Evolutionary conservation across 805 yeast genomes (phyloP).

Genomic region (Ogataea glucozyma): DNA sequence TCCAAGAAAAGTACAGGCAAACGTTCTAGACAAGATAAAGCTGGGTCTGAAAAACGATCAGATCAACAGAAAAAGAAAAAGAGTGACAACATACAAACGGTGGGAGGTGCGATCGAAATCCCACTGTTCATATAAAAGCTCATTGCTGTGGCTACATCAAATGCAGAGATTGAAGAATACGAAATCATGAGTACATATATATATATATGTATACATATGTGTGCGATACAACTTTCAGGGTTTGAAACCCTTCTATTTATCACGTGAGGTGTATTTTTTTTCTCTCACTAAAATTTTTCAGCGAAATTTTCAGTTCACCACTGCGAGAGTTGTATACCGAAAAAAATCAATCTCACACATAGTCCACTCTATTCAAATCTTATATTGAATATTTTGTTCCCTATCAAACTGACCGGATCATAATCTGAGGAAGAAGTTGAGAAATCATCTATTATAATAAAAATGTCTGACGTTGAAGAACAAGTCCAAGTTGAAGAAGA

Average conservation of each 20-base stretch:
- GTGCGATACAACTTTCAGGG: constrained; percentile 7
- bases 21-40: not conserved
- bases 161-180: too few species aligned
- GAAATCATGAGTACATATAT: not conserved
- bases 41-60: not conserved
- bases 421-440: constrained; percentile 43
- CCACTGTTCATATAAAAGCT: constrained; percentile 44
- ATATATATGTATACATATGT: not conserved
- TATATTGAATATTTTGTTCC: constrained; percentile 6
- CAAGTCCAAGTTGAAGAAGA: constrained; percentile 77
- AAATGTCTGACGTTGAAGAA: constrained; percentile 93
- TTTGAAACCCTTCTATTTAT: constrained; percentile 8
- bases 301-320: constrained; percentile 8
- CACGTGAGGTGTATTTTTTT: constrained; percentile 17
- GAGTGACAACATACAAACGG: constrained; percentile 34
- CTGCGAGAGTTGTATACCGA: not conserved
- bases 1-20: not conserved
- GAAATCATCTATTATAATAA: constrained; percentile 14
- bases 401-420: constrained; percentile 38
- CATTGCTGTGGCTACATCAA: too few species aligned
- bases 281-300: constrained; percentile 8
- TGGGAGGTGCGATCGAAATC: constrained; percentile 47
- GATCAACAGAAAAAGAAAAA: constrained; percentile 16
- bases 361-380: not conserved
- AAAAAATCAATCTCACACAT: constrained; percentile 2